A percentile compares a stretch with the other conserved stretches of the same genome.
Evolutionary conservation across 345 rosid species (phyloP).

Genomic region (Citrus sinensis): DVS_A1.0 CM039168.1:18046001-18046500

Average conservation of each 20-base stretch:
- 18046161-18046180: not conserved
- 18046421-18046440: conserved; percentile 60
- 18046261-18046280: conserved; percentile 62
- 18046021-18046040: too few relatives aligned
- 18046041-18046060: too few relatives aligned
- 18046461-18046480: too few relatives aligned
- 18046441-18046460: conserved; percentile 25
- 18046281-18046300: conserved; percentile 64
- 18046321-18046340: conserved; percentile 61
- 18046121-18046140: too few relatives aligned
- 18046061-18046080: too few relatives aligned
- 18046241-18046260: conserved; percentile 58
- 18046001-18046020: too few relatives aligned
- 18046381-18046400: conserved; percentile 45
- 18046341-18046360: conserved; percentile 42
- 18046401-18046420: conserved; percentile 60
- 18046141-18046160: not conserved
- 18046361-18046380: conserved; percentile 66
- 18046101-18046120: too few relatives aligned
- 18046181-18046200: not conserved
- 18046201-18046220: conserved; percentile 1
- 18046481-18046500: too few relatives aligned
- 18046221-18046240: not conserved
- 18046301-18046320: conserved; percentile 75
- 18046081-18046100: too few relatives aligned